Evolutionary conservation across 2,329 filamentous ascomycete species (phyloP), one percentile per base, ranked within the genome.

Genomic region (Phaeomoniella chlamydospora): DNA sequence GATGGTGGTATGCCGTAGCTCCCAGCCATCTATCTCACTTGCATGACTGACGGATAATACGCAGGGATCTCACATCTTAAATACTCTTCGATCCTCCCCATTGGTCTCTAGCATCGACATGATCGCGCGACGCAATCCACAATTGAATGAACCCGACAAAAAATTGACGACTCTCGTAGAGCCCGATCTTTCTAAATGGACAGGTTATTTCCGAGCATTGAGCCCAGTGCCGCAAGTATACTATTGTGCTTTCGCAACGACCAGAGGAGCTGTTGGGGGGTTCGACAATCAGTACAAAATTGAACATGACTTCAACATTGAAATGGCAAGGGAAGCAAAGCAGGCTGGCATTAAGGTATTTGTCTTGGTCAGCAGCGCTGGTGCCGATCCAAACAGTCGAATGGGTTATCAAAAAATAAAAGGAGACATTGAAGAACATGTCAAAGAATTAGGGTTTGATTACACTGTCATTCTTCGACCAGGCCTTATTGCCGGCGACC

Each of bases 231-330:
- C 81, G 0, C 54, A 64, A 1, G 63, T 80, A 44, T 77, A 90
- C 61, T 75, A 88, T 60, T 86, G 81, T 2, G 74, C 74, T 1
- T 69, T 94, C 1, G 88, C 79, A 39, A 94, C 85, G 2, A 94
- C 87, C 0, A 73, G 76, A 34, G 79, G 65, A 0, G 67, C 68
- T 10, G 86, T 85, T 0, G 87, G 87, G 41, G 68, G 80, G 39
- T 61, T 93, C 44, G 78, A 75, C 17, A 75, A 77, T 42, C 88
- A 94, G 60, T 80, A 84, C 62, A 81, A 82, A 52, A 82, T 94
- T 44, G 88, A 94, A 61, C 74, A 86, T 52, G 85, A 90, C 51
- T 66, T 94, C 31, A 93, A 93, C 57, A 57, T 92, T 34, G 77
- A 79, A 44, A 67, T 93, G 15, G 86, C 83, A 3, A 69, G 71